A percentile compares a stretch with the other conserved stretches of the same genome.
These are phyloP conservation scores for Saccharomyces hybrid DNA, from an alignment of 1,139 yeast genomes.

Conservation along the genomic window DNA sequence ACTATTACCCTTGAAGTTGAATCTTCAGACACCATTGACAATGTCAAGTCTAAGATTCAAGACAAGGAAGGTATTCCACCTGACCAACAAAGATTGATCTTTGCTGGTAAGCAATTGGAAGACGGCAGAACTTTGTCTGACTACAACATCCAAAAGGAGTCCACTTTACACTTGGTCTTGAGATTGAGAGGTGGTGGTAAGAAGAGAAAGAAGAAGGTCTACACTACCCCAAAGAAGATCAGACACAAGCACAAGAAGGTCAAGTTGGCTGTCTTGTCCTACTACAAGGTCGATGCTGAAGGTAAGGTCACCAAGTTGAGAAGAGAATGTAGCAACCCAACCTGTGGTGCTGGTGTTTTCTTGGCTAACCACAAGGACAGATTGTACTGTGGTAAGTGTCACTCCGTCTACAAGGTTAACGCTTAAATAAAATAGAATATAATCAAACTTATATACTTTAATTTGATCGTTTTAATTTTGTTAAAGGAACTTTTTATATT, in stretches of 20 bases:
- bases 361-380: constrained; percentile 99
- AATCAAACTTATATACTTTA: constrained; percentile 4
- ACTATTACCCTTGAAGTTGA: constrained; percentile 65
- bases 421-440: constrained; percentile 15
- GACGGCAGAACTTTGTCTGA: constrained; percentile 62
- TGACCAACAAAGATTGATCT: constrained; percentile 97
- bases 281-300: constrained; percentile 98
- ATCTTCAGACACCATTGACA: constrained; percentile 66
- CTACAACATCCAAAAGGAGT: constrained; percentile 99
- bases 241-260: constrained; percentile 99
- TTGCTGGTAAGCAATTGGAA: constrained; percentile 93
- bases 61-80: constrained; percentile 99
- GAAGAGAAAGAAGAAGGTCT: constrained; percentile 99
- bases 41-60: constrained; percentile 95
- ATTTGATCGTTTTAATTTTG: not conserved
- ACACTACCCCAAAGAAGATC: constrained; percentile 99
- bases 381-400: constrained; percentile 99
- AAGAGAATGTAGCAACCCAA: constrained; percentile 91
- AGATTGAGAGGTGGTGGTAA: constrained; percentile 99
- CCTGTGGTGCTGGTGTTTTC: constrained; percentile 99
- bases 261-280: constrained; percentile 97
- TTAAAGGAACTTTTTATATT: not conserved
- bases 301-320: constrained; percentile 98
- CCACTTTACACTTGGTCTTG: constrained; percentile 92
- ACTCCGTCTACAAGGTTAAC: constrained; percentile 62